Conservation (phyloP, 306 rosid species). For the Sicyos baderoa region DNA sequence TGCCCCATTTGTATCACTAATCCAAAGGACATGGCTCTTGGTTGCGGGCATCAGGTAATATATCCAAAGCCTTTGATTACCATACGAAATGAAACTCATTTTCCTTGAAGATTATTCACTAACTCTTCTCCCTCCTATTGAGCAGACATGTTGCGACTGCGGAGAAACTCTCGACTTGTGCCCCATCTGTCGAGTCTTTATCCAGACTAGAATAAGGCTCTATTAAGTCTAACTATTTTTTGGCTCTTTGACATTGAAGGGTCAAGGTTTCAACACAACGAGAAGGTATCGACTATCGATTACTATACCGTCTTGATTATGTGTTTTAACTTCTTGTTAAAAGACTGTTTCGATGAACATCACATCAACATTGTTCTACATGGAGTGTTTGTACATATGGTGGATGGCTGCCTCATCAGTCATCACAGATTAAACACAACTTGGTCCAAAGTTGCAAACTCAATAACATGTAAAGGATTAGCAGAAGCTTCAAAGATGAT, state of each 20-base stretch:
- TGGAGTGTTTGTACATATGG: not conserved
- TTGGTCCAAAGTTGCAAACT: not conserved
- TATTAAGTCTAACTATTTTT: constrained; percentile 26
- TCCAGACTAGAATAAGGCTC: constrained; percentile 60
- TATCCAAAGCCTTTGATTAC: not conserved
- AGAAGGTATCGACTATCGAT: not conserved
- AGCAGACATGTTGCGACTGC: constrained; percentile 75
- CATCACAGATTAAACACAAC: not conserved
- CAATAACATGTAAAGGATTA: not conserved
- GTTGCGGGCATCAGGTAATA: constrained; percentile 86
- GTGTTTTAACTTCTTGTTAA: no score
- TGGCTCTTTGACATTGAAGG: constrained; percentile 5
- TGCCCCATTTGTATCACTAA: constrained; percentile 69
- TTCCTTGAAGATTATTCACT: not conserved
- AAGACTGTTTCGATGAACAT: not conserved
- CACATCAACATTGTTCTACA: not conserved
- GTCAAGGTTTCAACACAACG: not conserved
- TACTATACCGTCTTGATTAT: not conserved
- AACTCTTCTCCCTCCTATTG: not conserved
- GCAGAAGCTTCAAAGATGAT: not conserved
- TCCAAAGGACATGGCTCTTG: constrained; percentile 74
- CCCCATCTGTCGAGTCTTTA: constrained; percentile 65
- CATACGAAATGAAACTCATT: not conserved
- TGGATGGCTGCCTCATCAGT: constrained; percentile 9
- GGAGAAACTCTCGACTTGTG: constrained; percentile 61